Percentiles rank a stretch among this genome's conserved stretches.
These are phyloP conservation scores for Wallacemonas rigidus DNA, from an alignment of 208 protist species.

Conservation along the genomic window DNA sequence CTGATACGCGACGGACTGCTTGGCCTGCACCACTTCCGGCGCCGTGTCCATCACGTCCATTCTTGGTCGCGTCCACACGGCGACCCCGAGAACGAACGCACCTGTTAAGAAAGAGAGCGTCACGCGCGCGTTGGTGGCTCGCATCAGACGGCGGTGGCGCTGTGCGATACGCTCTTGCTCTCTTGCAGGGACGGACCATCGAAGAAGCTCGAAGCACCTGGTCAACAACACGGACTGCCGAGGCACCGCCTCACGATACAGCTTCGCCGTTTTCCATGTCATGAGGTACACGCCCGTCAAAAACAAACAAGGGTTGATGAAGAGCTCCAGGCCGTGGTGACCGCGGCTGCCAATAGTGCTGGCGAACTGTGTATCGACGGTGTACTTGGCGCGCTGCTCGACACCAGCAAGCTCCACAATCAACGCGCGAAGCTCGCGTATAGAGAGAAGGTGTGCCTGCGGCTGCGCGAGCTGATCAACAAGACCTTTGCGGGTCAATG, in stretches of 20 bases:
- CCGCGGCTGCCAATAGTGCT: constrained; percentile 50
- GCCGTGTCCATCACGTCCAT: constrained; percentile 52
- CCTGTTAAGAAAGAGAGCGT: constrained; percentile 58
- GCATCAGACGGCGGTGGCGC: constrained; percentile 63
- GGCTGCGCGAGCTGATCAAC: constrained; percentile 44
- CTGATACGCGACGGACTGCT: constrained; percentile 61
- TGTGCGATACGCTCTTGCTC: constrained; percentile 64
- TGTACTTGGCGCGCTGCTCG: constrained; percentile 68
- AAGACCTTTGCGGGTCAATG: constrained; percentile 43
- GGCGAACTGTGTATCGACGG: constrained; percentile 54
- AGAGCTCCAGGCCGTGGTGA: constrained; percentile 54
- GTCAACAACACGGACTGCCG: constrained; percentile 68
- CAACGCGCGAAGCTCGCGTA: constrained; percentile 42
- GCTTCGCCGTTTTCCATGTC: constrained; percentile 64
- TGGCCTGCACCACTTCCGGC: constrained; percentile 56
- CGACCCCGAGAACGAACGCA: constrained; percentile 37
- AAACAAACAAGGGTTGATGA: constrained; percentile 66
- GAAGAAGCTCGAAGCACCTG: constrained; percentile 34
- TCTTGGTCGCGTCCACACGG: constrained; percentile 47
- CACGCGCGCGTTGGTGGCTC: constrained; percentile 73
- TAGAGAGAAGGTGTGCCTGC: constrained; percentile 38
- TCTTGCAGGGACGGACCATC: constrained; percentile 35
- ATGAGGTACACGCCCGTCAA: constrained; percentile 66
- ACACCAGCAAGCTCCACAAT: constrained; percentile 57
- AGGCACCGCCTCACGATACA: constrained; percentile 63